Evolutionary conservation across 2,329 filamentous ascomycete genomes (phyloP), one percentile per base, ranked within the genome.

Genomic region (Xylaria sp.): DNA sequence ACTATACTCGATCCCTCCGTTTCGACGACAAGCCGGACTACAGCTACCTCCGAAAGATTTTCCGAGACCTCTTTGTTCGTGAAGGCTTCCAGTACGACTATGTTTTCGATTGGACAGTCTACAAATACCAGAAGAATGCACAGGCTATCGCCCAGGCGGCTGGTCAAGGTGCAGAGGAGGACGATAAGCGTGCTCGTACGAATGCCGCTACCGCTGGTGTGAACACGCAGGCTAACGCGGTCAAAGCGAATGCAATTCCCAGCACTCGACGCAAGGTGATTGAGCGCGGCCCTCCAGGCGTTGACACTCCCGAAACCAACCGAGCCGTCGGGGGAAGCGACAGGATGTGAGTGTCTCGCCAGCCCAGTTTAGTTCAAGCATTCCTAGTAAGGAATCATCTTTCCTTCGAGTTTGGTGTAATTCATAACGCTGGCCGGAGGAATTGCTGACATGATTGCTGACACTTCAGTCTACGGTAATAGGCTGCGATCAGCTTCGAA

Each of bases 11-110:
- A 65, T 97, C 93, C 59, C 92, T 99, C 70, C 93, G 95, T 72
- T 99, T 99, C 81, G 95, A 99, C 77, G 95, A 99, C 84, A 98
- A 98, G 89, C 95, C 95, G 38, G 95, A 99, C 80, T 99, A 99
- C 85, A 97, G 93, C 69, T 99, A 99, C 82, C 91, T 99, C 60
- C 92, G 95, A 81, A 98, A 98, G 90, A 98, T 99, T 82, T 99
- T 99, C 92, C 93, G 95, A 67, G 95, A 99, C 77, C 89, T 99
- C 63, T 99, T 99, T 75, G 95, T 99, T 70, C 93, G 95, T 66
- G 95, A 98, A 80, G 95, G 94, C 58, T 99, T 98, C 89, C 95
- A 99, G 83, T 98, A 99, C 79, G 95, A 99, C 81, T 98, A 99
- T 73, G 95, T 99, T 72, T 99, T 99, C 74, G 95, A 99, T 82